A percentile compares a stretch with the other conserved stretches of the same genome.
phyloP scores from a whole-genome alignment of 495 filamentous ascomycete genomes.

The Penicillium psychrofluorescens region DNA sequence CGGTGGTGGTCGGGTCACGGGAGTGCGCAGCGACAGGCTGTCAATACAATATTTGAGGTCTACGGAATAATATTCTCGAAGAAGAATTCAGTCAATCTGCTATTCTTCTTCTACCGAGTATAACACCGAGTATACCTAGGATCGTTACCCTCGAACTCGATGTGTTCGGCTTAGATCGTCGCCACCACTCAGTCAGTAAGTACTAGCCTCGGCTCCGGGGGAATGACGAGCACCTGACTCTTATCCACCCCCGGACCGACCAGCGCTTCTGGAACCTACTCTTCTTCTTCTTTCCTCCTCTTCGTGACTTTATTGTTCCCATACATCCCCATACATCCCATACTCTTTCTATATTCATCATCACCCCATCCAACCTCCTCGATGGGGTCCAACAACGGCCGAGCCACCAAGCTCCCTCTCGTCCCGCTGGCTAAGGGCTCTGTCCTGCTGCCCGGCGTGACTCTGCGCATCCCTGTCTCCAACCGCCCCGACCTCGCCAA shows the following conservation, averaged over 20 bases:
- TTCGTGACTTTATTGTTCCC: background rate
- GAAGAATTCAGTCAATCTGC: too few relatives aligned
- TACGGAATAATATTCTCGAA: too few relatives aligned
- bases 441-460: constrained; percentile 75
- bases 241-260: constrained; percentile 28
- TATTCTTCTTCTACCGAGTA: too few relatives aligned
- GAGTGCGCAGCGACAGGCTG: background rate
- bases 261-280: constrained; percentile 30
- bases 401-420: constrained; percentile 55
- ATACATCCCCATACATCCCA: background rate
- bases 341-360: background rate
- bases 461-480: constrained; percentile 66
- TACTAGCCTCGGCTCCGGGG: constrained; percentile 38
- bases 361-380: constrained; percentile 5
- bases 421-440: constrained; percentile 66
- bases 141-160: too few relatives aligned
- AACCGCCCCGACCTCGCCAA: constrained; percentile 78
- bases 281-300: constrained; percentile 3
- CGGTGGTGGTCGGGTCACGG: background rate
- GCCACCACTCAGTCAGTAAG: constrained; percentile 2
- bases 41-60: too few relatives aligned
- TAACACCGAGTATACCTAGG: too few relatives aligned
- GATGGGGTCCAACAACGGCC: constrained; percentile 38
- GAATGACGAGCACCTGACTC: constrained; percentile 23
- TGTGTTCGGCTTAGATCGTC: constrained; percentile 1